Conservation (phyloP, 352 stramenopile genomes). For the Phytophthora sp. region DNA sequence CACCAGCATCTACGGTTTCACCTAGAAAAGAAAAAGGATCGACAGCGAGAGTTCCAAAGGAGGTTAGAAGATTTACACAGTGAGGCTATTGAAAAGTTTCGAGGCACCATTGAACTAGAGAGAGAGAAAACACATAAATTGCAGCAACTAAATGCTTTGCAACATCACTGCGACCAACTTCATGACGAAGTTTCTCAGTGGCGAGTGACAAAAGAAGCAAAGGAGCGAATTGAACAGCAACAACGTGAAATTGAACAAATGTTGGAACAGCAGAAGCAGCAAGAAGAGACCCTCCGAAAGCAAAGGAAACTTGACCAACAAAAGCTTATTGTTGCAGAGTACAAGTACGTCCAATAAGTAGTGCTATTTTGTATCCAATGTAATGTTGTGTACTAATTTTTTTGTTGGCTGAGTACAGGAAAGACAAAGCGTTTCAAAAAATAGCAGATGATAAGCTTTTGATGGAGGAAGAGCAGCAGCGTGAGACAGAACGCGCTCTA, state of each 20-base stretch:
- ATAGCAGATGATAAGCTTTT: conserved; percentile 49
- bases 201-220: conserved; percentile 55
- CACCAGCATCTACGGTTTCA: conserved; percentile 64
- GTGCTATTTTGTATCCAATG: background rate
- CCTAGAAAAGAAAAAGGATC: conserved; percentile 60
- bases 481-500: conserved; percentile 39
- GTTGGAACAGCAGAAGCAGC: conserved; percentile 36
- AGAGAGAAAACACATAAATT: conserved; percentile 32
- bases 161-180: conserved; percentile 44
- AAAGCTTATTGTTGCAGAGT: conserved; percentile 61
- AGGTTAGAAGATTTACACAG: conserved; percentile 36
- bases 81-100: conserved; percentile 39
- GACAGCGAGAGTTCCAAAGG: conserved; percentile 48
- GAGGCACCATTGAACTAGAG: conserved; percentile 25
- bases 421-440: conserved; percentile 43
- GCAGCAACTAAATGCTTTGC: conserved; percentile 42
- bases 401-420: conserved; percentile 20
- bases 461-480: conserved; percentile 38
- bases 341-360: conserved; percentile 53
- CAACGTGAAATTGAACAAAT: conserved; percentile 61
- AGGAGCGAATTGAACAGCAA: conserved; percentile 62
- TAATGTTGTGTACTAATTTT: background rate
- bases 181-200: conserved; percentile 58
- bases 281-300: conserved; percentile 48
- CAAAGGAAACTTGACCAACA: conserved; percentile 56